phyloP scores from a whole-genome alignment of 1,284 basidiomycete genomes.

The Amylostereum areolatum region DNA sequence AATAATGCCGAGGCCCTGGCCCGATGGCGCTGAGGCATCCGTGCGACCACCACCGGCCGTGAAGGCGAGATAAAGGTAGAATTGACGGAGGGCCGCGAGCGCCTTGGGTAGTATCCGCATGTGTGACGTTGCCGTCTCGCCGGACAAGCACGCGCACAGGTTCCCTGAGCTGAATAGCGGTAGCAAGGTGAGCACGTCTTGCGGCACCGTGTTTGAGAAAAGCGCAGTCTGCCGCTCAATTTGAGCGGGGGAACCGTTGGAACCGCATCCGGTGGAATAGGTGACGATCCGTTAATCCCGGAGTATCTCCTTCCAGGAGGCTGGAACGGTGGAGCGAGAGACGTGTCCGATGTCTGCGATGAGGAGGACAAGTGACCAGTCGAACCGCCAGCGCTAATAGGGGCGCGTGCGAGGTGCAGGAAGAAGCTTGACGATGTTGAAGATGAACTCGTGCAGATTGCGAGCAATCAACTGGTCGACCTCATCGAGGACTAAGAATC shows the following conservation, averaged over 20 bases:
- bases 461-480: constrained; percentile 97
- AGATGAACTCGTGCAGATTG: constrained; percentile 92
- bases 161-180: constrained; percentile 85
- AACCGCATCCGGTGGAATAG: constrained; percentile 28
- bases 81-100: constrained; percentile 86
- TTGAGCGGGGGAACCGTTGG: constrained; percentile 25
- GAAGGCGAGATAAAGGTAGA: constrained; percentile 89
- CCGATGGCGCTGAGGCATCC: constrained; percentile 35
- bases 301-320: constrained; percentile 55
- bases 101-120: constrained; percentile 62
- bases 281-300: constrained; percentile 36
- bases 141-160: constrained; percentile 94
- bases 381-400: constrained; percentile 37
- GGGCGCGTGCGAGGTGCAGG: constrained; percentile 78
- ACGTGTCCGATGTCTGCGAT: constrained; percentile 37
- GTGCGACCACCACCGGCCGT: constrained; percentile 73
- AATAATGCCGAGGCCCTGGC: constrained; percentile 79
- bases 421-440: constrained; percentile 85
- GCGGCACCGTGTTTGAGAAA: constrained; percentile 92
- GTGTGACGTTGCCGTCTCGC: constrained; percentile 84
- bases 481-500: constrained; percentile 92
- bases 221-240: constrained; percentile 92
- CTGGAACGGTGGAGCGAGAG: constrained; percentile 44
- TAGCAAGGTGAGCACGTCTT: constrained; percentile 87
- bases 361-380: constrained; percentile 27